Evolutionary conservation across 805 yeast genomes (phyloP), one percentile per base, ranked within the genome.

Genomic region (Vanderwaltozyma polyspora): DNA sequence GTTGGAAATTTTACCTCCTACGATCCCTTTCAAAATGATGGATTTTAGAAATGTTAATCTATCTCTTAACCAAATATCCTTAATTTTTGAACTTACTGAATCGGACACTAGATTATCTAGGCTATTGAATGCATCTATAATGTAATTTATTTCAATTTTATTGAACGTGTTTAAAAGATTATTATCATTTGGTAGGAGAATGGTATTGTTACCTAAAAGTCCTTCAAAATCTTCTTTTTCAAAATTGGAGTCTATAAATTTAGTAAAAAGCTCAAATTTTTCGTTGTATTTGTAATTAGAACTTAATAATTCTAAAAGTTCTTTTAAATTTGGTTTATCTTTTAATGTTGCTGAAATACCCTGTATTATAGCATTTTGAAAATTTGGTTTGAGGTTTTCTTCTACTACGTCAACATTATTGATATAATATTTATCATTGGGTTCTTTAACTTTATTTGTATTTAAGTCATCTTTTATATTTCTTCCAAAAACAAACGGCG

Each of bases 331-430:
- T 31, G 59, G 59, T 47, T 57, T 58, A 22, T 46, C 25, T 11
- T 64, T 60, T 1, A 79, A 42, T 9, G 69, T 45, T 13, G 58
- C 45, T 36, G 72, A 73, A 2, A 80, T 63, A 1, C 81, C 85
- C 38, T 80, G 84, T 10, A 84, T 72, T 19, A 70, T 71, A 0
- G 87, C 72, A 44, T 74, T 66, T 45, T 77, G 82, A 29, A 74
- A 70, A 33, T 66, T 65, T 2, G 91, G 84, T 33, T 53, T 57
- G 18, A 74, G 51, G 48, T 80, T 79, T 1, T 66, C 55, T 17
- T 74, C 79, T 1, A 78, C 65, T 4, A 80, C 71, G n/a, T 39
- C 34, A 3, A 48, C 39, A 10, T 36, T 36, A 35, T 52, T 48
- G 7, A 49, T 37, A 5, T 39, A 34, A 17, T 58, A 44, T 1